Conservation (phyloP, 1,284 basidiomycete genomes). For the Athelia sp. region DNA sequence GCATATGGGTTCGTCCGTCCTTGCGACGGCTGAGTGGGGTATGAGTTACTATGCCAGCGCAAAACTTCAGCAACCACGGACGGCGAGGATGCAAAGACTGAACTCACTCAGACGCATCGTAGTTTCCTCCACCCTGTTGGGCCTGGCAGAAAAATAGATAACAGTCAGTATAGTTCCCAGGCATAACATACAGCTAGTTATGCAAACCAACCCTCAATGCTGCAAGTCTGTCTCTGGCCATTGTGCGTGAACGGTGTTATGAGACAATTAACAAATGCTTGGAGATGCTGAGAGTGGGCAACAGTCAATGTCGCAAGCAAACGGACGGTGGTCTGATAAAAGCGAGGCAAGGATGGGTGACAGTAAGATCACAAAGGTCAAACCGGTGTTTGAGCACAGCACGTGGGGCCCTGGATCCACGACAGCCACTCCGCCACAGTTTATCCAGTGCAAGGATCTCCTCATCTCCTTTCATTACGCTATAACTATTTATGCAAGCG, state of each 20-base stretch:
- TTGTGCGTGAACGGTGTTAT: conserved; percentile 27
- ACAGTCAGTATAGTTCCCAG: background rate
- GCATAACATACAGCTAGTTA: background rate
- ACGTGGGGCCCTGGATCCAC: no score
- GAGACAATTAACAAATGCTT: conserved; percentile 1
- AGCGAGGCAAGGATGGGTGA: no score
- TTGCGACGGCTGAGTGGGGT: conserved; percentile 59
- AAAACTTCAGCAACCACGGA: conserved; percentile 6
- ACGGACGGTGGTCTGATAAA: no score
- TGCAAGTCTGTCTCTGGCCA: conserved; percentile 81
- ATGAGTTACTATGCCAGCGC: conserved; percentile 44
- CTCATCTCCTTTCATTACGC: conserved; percentile 1
- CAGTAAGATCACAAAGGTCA: no score
- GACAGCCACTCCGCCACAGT: no score
- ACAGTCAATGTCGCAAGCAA: background rate
- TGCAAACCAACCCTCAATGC: conserved; percentile 63
- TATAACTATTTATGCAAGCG: conserved; percentile 29
- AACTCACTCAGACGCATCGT: conserved; percentile 48
- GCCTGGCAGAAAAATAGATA: conserved; percentile 38
- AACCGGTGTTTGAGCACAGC: no score
- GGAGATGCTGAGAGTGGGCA: background rate
- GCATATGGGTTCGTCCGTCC: conserved; percentile 58
- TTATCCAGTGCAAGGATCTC: no score
- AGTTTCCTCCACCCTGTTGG: conserved; percentile 56
- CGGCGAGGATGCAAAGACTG: background rate